phyloP scores from a whole-genome alignment of 2,329 filamentous ascomycete genomes.

The Fusarium fracticaudum region DNA sequence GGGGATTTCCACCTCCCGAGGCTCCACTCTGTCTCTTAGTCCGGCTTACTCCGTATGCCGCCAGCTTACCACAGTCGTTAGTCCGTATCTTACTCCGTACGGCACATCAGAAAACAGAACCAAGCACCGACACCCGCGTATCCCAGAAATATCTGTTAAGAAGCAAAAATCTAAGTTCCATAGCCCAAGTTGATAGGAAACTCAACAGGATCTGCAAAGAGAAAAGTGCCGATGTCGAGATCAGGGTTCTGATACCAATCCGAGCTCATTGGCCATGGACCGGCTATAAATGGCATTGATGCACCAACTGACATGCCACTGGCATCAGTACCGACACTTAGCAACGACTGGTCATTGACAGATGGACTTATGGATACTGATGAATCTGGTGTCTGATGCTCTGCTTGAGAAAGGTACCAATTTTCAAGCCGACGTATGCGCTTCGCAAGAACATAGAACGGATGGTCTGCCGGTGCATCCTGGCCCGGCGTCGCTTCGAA shows the following conservation, averaged over 20 bases:
- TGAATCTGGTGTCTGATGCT: not conserved
- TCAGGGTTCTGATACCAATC: slow-evolving; percentile 11
- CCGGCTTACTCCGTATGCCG: not conserved
- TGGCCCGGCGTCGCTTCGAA: slow-evolving; percentile 33
- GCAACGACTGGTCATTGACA: not conserved
- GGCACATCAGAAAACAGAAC: too few species aligned
- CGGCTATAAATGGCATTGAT: not conserved
- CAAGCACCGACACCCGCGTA: too few species aligned
- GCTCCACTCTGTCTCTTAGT: not conserved
- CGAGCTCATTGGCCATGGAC: not conserved
- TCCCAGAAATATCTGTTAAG: not conserved
- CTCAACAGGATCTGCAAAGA: slow-evolving; percentile 31
- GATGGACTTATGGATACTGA: not conserved
- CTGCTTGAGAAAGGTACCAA: slow-evolving; percentile 25
- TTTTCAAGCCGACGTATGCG: slow-evolving; percentile 27
- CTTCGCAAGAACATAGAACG: slow-evolving; percentile 36
- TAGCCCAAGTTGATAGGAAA: slow-evolving; percentile 4
- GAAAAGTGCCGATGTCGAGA: slow-evolving; percentile 20
- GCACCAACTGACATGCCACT: not conserved
- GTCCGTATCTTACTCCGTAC: slow-evolving; percentile 19
- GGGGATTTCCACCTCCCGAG: not conserved
- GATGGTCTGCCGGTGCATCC: slow-evolving; percentile 12
- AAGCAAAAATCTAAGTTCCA: not conserved
- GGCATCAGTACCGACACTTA: not conserved
- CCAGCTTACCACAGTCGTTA: not conserved